Percentiles rank a stretch among this genome's conserved stretches.
Evolutionary conservation across 1,284 basidiomycete genomes (phyloP).

Genomic region (Tremellales sp.): DNA sequence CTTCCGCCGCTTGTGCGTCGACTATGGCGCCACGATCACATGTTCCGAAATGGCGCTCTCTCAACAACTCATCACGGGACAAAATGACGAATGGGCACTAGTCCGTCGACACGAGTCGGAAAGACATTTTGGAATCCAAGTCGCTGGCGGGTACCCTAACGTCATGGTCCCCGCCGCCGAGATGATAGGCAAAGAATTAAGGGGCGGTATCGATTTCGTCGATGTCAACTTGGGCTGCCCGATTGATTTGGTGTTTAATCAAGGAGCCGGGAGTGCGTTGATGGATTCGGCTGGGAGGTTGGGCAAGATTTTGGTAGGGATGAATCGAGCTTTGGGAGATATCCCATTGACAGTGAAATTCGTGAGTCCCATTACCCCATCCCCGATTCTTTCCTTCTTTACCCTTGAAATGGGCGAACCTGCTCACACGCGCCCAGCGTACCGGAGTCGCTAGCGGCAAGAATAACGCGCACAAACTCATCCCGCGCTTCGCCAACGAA

Average conservation of each 20-base stretch:
- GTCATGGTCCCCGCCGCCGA: conserved; percentile 71
- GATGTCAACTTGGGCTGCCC: conserved; percentile 92
- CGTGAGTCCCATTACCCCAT: conserved; percentile 13
- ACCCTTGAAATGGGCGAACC: not conserved
- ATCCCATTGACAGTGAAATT: conserved; percentile 95
- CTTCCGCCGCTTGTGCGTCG: conserved; percentile 82
- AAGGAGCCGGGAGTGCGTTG: conserved; percentile 83
- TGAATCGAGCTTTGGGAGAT: conserved; percentile 86
- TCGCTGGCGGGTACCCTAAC: conserved; percentile 52
- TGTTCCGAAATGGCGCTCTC: conserved; percentile 89
- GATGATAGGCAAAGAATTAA: conserved; percentile 58
- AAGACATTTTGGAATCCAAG: conserved; percentile 82
- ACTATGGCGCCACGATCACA: conserved; percentile 88
- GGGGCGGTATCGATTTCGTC: conserved; percentile 72
- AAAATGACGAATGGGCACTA: conserved; percentile 86
- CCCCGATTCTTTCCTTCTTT: not conserved
- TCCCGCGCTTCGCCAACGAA: conserved; percentile 74
- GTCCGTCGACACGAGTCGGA: conserved; percentile 84
- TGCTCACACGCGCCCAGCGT: conserved; percentile 44
- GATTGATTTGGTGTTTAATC: conserved; percentile 91
- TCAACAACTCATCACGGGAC: conserved; percentile 72
- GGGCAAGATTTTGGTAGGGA: conserved; percentile 81
- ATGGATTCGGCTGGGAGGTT: conserved; percentile 78
- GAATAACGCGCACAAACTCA: conserved; percentile 86
- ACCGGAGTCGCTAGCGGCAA: conserved; percentile 84